These are phyloP conservation scores for Cercospora nicotianae DNA, from an alignment of 2,329 filamentous ascomycete species.

Conservation along the genomic window DNA sequence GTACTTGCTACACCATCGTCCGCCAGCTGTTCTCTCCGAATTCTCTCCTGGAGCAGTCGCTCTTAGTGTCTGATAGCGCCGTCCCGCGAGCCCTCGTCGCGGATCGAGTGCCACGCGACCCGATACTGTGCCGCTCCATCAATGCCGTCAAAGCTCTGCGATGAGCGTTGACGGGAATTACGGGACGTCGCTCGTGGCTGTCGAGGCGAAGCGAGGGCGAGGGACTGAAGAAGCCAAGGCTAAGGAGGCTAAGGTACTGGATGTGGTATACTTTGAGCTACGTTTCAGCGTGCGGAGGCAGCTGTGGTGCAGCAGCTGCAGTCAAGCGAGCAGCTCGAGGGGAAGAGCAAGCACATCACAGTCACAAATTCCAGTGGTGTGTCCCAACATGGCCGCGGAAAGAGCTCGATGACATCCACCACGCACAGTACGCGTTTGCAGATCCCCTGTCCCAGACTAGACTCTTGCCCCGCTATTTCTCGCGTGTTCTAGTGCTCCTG, in stretches of 20 bases:
- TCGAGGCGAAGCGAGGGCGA: not conserved
- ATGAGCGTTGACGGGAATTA: not conserved
- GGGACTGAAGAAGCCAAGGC: not conserved
- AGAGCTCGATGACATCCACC: not conserved
- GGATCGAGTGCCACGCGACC: not conserved
- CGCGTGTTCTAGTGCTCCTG: not conserved
- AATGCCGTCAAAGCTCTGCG: not conserved
- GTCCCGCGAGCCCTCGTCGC: not conserved
- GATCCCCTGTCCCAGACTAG: not conserved
- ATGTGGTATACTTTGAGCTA: slow-evolving; percentile 6
- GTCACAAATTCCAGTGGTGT: not conserved
- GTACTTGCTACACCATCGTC: not conserved
- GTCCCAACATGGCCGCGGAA: not conserved
- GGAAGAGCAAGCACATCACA: not conserved
- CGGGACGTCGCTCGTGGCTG: not conserved
- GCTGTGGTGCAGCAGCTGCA: not conserved
- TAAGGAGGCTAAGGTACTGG: not conserved
- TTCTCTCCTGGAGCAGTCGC: not conserved
- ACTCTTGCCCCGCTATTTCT: not conserved
- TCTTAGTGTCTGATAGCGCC: not conserved
- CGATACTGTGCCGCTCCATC: not conserved
- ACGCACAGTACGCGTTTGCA: not conserved
- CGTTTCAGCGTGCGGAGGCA: slow-evolving; percentile 3
- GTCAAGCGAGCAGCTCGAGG: not conserved
- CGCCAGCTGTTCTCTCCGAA: not conserved